A percentile compares a stretch with the other conserved stretches of the same genome.
phyloP scores from a whole-genome alignment of 2,329 filamentous ascomycete species.

The Venturia pyrina region DNA sequence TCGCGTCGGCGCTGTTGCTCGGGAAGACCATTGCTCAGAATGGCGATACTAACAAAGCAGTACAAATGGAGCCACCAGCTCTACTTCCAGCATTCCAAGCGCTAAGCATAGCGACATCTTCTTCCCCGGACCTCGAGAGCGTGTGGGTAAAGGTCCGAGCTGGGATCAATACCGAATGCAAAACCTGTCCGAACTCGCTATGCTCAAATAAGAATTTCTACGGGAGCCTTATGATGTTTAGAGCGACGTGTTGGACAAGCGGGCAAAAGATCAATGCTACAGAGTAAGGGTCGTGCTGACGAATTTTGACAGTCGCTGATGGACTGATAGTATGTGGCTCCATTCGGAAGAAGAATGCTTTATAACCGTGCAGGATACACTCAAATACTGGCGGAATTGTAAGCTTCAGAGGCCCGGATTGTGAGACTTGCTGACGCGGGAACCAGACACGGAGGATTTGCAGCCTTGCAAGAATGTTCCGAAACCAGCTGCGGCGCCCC shows the following conservation, averaged over 20 bases:
- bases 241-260: slow-evolving; percentile 6
- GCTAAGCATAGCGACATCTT: neutral
- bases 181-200: slow-evolving; percentile 4
- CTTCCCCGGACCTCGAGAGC: neutral
- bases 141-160: slow-evolving; percentile 3
- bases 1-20: neutral
- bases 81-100: neutral
- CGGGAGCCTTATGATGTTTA: neutral
- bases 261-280: slow-evolving; percentile 4
- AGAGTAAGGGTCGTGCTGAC: neutral
- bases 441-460: slow-evolving; percentile 2
- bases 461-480: neutral
- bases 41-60: neutral
- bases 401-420: neutral
- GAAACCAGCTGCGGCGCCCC: neutral
- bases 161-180: slow-evolving; percentile 7
- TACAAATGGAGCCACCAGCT: neutral
- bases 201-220: slow-evolving; percentile 7
- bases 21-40: neutral
- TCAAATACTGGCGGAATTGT: slow-evolving; percentile 7
- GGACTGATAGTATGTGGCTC: slow-evolving; percentile 2
- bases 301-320: neutral
- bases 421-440: neutral
- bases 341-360: neutral
- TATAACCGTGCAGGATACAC: slow-evolving; percentile 1